A percentile compares a stretch with the other conserved stretches of the same genome.
Conservation (phyloP, 805 yeast species). For the Candida sakaeoensis region DNA sequence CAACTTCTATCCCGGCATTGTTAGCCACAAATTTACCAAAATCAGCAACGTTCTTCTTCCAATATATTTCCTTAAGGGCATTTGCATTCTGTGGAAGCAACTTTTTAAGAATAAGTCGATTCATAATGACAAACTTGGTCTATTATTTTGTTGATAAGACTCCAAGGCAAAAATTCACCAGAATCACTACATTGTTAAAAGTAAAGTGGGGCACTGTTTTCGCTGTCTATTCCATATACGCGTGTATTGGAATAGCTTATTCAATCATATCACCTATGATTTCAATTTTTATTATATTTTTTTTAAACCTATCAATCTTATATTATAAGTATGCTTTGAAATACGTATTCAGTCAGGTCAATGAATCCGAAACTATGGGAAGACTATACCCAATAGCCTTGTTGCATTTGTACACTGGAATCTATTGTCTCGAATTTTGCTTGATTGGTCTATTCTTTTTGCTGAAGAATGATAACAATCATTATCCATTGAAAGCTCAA, state of each 20-base stretch:
- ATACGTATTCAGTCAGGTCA: constrained; percentile 49
- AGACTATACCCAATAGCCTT: constrained; percentile 69
- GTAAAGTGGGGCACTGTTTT: constrained; percentile 76
- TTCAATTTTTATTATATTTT: constrained; percentile 57
- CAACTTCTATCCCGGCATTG: constrained; percentile 66
- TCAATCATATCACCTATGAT: constrained; percentile 79
- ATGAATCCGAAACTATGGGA: constrained; percentile 65
- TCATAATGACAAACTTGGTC: constrained; percentile 38
- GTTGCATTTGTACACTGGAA: constrained; percentile 73
- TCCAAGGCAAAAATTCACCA: constrained; percentile 53
- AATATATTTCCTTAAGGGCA: constrained; percentile 72
- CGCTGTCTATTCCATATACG: constrained; percentile 73
- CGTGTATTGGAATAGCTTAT: constrained; percentile 74
- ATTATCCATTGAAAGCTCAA: constrained; percentile 42
- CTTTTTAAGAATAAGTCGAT: constrained; percentile 54
- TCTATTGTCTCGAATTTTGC: constrained; percentile 77
- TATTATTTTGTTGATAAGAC: constrained; percentile 45
- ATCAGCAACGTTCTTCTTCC: constrained; percentile 81
- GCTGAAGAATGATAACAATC: constrained; percentile 47
- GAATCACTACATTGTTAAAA: constrained; percentile 42
- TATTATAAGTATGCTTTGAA: constrained; percentile 70
- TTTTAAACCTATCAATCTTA: constrained; percentile 46
- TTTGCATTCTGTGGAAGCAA: constrained; percentile 72
- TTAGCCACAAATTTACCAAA: constrained; percentile 79
- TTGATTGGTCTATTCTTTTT: constrained; percentile 72